Evolutionary conservation across 441 rosid species (phyloP).

Genomic region (Croton setiger): DNA sequence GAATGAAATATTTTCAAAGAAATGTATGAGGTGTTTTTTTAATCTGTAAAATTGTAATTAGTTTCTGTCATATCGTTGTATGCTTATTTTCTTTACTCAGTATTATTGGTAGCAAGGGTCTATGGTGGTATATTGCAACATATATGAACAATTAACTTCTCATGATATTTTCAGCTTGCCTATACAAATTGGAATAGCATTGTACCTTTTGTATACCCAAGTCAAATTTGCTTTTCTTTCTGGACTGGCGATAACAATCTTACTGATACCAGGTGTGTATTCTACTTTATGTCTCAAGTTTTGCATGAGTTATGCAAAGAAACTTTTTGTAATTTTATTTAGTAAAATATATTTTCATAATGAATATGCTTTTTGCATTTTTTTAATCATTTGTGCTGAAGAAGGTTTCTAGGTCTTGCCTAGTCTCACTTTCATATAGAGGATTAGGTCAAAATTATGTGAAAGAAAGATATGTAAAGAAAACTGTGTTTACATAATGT

Average conservation of each 20-base stretch:
- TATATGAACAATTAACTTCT: constrained; percentile 1
- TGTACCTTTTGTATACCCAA: constrained; percentile 87
- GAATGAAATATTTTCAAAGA: neutral
- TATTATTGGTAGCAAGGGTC: neutral
- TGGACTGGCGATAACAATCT: constrained; percentile 78
- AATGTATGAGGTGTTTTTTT: neutral
- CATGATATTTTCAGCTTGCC: constrained; percentile 70
- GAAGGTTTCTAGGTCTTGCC: neutral
- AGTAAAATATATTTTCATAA: neutral
- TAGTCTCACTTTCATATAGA: neutral
- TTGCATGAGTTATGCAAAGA: neutral
- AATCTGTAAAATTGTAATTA: neutral
- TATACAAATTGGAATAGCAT: constrained; percentile 88
- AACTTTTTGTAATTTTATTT: constrained; percentile 3
- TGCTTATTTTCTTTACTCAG: neutral
- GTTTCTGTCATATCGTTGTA: neutral
- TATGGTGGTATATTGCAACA: neutral
- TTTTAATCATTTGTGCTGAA: neutral
- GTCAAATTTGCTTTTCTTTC: constrained; percentile 85
- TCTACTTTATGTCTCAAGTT: constrained; percentile 9
- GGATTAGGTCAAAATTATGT: neutral
- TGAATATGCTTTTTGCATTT: neutral
- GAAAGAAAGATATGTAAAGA: too few species aligned
- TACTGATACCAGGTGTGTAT: constrained; percentile 74
- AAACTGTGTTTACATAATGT: neutral